Evolutionary conservation across 257 asterid genomes (phyloP), one percentile per base, ranked within the genome.

Genomic region (Ligustrum vulgare): DNA sequence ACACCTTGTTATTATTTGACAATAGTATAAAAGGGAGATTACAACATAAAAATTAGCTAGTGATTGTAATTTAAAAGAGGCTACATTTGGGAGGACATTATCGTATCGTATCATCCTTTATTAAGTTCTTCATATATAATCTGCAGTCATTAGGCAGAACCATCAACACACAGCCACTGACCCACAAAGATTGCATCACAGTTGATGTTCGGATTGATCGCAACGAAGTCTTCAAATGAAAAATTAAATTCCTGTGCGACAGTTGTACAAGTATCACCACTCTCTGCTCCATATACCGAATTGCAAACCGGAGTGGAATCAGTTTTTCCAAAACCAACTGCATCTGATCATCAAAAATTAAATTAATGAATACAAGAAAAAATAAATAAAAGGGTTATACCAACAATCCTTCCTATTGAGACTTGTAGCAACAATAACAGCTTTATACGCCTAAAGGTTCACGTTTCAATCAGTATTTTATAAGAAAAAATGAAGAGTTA

Each of bases 151-250:
- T 67, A 71, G 37, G 66, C 12, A 25, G 80, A 80, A 56, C 77
- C 82, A 11, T 13, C 78, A 18, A 80, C 8, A 0, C 87, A 83
- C 1, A 83, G 80, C 87, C 87, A 80, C 33, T 83, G 84, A 13
- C 80, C 80, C 20, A 80, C 80, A 0, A 83, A 83, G 35, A 80
- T 68, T 0, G 72, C 72, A 1, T 72, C 43, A 18, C 84, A 83
- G 51, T 80, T 80, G 68, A 83, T 37, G 37, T 83, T 80, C 13
- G 87, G 87, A 41, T 83, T 83, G 20, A 81, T 49, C 37, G 3
- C 12, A 0, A 34, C 11, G 43, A 81, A 81, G 2, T 72, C 39
- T 28, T 63, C 35, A 2, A 67, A 32, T 0, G 84, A 51, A 2
- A 77, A 51, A 23, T n/a, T 66, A 43, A 70, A 81, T 11, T 20